Conservation (phyloP, 2,329 filamentous ascomycete species). For the Ophidiomyces ophidiicola region DNA sequence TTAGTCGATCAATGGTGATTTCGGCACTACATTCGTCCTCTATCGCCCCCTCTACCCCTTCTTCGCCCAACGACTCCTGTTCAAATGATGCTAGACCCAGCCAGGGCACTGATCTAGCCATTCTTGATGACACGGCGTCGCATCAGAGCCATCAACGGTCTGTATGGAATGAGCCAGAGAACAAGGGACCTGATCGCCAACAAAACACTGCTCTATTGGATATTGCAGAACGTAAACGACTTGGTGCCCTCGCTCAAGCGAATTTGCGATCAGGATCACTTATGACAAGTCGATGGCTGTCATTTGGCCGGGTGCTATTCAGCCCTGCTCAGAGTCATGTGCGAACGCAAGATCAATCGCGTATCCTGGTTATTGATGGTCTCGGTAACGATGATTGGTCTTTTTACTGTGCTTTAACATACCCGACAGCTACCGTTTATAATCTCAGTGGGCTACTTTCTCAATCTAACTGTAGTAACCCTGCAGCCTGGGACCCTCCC, state of each 20-base stretch:
- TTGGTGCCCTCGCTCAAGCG: conserved; percentile 31
- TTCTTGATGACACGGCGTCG: neutral
- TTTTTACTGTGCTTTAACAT: conserved; percentile 40
- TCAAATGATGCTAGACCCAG: conserved; percentile 37
- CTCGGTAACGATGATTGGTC: conserved; percentile 43
- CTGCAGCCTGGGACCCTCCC: conserved; percentile 34
- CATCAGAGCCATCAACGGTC: conserved; percentile 7
- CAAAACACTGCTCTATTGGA: conserved; percentile 27
- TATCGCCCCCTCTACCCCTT: conserved; percentile 39
- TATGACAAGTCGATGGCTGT: conserved; percentile 41
- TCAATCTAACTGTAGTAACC: conserved; percentile 25
- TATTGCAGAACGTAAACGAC: conserved; percentile 32
- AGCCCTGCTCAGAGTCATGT: conserved; percentile 39
- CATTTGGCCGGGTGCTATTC: conserved; percentile 40
- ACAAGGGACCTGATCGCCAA: conserved; percentile 23
- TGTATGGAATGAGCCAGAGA: neutral
- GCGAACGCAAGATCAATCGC: conserved; percentile 28
- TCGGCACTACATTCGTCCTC: conserved; percentile 40
- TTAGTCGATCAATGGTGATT: conserved; percentile 41
- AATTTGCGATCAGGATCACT: conserved; percentile 40
- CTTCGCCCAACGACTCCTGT: conserved; percentile 43
- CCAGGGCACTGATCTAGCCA: conserved; percentile 14
- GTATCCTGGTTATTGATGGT: conserved; percentile 39
- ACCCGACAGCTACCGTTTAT: conserved; percentile 36
- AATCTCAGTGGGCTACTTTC: conserved; percentile 29